Evolutionary conservation across 2,329 filamentous ascomycete species (phyloP), one percentile per base, ranked within the genome.

Genomic region (Laburnicola sp.): DNA sequence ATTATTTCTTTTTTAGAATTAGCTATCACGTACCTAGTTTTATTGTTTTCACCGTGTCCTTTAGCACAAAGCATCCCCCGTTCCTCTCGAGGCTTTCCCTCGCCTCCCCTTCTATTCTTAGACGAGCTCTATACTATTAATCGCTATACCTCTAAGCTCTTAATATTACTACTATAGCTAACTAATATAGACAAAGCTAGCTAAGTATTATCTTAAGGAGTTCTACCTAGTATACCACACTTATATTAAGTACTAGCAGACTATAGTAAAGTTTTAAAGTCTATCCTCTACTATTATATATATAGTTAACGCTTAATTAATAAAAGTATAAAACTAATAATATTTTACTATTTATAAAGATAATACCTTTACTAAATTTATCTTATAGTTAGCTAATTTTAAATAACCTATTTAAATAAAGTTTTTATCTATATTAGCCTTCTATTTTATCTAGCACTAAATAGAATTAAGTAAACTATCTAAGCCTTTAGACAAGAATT

Each of bases 311-410:
- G 11, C 39, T 69, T 57, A 26, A 66, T 16, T 16, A 16, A 16
- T 16, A 16, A 16, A 16, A 16, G 16, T 1, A 16, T 16, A 16
- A 16, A 16, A 16, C 16, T 16, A 16, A 16, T 16, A 16, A 16
- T 16, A 16, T 16, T 16, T 16, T 16, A 16, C 16, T 16, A 16
- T 48, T 8, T 49, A 28, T 28, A 60, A 69, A 59, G 66, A 66
- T 60, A 59, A 68, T 41, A 65, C 64, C 28, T 30, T 69, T 34
- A 51, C 58, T 28, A 41, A 51, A 22, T 58, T 53, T 49, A 30
- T 60, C 25, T 43, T 62, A 56, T 56, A 48, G 43, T 50, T 53
- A 51, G 39, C 43, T 50, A 27, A 38, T 44, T 43, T 59, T 38
- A 59, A 58, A 37, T 35, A 53, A 23, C 51, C 53, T 50, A 36